Conservation (phyloP, 768 basidiomycete genomes). For the Lactifluus hygrophoroides region DNA sequence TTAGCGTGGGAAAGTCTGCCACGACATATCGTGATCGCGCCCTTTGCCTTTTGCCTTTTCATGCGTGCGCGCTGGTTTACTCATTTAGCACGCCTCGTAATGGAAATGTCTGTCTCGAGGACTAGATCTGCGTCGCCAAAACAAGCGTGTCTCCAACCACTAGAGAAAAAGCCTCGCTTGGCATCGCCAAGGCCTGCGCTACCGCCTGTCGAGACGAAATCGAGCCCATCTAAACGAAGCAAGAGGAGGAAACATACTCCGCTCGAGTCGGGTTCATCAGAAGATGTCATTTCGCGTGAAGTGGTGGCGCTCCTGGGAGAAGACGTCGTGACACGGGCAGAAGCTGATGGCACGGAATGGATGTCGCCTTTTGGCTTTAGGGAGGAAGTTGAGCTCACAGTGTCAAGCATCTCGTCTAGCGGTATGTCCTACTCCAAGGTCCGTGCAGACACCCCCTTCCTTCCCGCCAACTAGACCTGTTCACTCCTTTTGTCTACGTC, state of each 20-base stretch:
- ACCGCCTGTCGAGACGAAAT: neutral
- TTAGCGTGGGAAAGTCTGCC: no score
- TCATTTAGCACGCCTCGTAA: neutral
- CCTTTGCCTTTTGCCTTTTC: no score
- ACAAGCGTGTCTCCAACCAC: conserved; percentile 5
- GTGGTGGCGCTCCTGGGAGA: conserved; percentile 57
- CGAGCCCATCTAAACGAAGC: conserved; percentile 17
- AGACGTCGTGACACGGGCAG: conserved; percentile 42
- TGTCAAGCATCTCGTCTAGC: conserved; percentile 53
- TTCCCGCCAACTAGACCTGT: neutral
- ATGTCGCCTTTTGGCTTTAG: conserved; percentile 51
- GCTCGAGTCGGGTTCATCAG: conserved; percentile 59
- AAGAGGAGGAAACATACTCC: conserved; percentile 32
- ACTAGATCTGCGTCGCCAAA: neutral
- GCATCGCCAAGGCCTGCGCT: neutral
- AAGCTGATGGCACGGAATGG: conserved; percentile 43
- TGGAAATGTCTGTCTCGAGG: neutral
- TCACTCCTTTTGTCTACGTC: neutral
- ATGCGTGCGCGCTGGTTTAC: neutral
- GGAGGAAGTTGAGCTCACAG: conserved; percentile 55
- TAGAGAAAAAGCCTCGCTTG: conserved; percentile 30
- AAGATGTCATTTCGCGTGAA: conserved; percentile 71
- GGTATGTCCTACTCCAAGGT: no score
- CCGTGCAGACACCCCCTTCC: no score
- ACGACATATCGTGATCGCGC: no score